Base-by-base conservation (phyloP, 1,139 yeast genomes). In the Nakaseomyces nivariensis region DNA sequence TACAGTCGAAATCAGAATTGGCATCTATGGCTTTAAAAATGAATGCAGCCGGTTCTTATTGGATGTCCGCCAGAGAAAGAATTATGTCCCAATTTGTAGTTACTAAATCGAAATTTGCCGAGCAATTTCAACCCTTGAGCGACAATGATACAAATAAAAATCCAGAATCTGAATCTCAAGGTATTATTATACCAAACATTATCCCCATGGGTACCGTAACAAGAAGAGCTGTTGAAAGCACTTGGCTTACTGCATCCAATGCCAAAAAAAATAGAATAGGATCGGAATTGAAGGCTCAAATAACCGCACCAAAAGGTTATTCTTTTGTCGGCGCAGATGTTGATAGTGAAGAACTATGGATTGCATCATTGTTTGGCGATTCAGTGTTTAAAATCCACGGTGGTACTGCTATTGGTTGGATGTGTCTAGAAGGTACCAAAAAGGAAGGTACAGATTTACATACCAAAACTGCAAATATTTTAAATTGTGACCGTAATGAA, bases 281-380 rank as follows among this genome's bases (percentile, higher is more conserved):
- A 0, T 89, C 97, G 1, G 99, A 94, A 63, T 72, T 92, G 53
- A 94, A 94, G 66, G 81, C 97, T 0, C 79, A 88, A 72, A 72
- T 94, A 5, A 73, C 76, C 53, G 97, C 97, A 0, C 99, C 99
- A 0, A 71, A 77, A 3, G 97, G 97, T 0, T 92, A 89, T 64
- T 79, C 79, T 45, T 85, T 94, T 69, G 96, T 94, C 9, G 99
- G 98, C 5, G 99, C 99, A 1, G 96, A 94, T 72, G 99, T 94
- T 4, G 99, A 94, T 67, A 87, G 96, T 41, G 98, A 94, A 64
- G 99, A 94, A 63, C 73, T 94, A 47, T 94, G 99, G 99, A 92
- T 94, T 58, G 98, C 98, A 0, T 85, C 97, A 29, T 72, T 94
- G 38, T 82, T 92, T 46, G 97, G 98, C 1, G 99, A 94, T 66